A percentile compares a stretch with the other conserved stretches of the same genome.
Conservation (phyloP, 2,329 filamentous ascomycete species). For the Tolypocladium tropicale region DNA sequence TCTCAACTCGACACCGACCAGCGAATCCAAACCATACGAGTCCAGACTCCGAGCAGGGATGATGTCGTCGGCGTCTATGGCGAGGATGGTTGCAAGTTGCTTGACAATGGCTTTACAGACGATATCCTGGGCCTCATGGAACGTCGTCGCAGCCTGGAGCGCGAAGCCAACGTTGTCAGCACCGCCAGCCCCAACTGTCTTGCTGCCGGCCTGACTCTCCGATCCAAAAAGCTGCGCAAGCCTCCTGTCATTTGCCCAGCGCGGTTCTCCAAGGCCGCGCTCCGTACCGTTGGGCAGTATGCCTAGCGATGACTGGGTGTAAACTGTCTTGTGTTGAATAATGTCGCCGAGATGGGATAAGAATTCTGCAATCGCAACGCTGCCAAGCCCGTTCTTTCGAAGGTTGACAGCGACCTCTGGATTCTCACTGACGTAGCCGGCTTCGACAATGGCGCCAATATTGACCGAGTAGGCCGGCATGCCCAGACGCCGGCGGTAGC, state of each 20-base stretch:
- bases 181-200: not conserved
- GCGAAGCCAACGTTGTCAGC: not conserved
- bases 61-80: slow-evolving; percentile 14
- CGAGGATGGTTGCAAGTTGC: slow-evolving; percentile 14
- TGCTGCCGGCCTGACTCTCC: not conserved
- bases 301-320: not conserved
- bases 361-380: slow-evolving; percentile 6
- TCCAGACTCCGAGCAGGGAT: slow-evolving; percentile 9
- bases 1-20: slow-evolving; percentile 19
- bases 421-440: slow-evolving; percentile 9
- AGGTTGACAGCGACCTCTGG: slow-evolving; percentile 8
- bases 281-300: not conserved
- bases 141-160: slow-evolving; percentile 3
- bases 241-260: not conserved
- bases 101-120: slow-evolving; percentile 10
- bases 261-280: not conserved
- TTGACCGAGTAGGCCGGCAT: slow-evolving; percentile 11
- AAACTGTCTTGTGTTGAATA: not conserved
- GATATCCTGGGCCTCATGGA: slow-evolving; percentile 8
- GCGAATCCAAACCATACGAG: slow-evolving; percentile 18
- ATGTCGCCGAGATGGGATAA: slow-evolving; percentile 7
- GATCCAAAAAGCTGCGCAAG: not conserved
- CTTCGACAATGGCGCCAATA: slow-evolving; percentile 13
- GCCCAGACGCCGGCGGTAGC: slow-evolving; percentile 8
- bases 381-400: slow-evolving; percentile 6